Percentiles rank a stretch among this genome's conserved stretches.
phyloP scores from a whole-genome alignment of 257 asterid genomes.

The Cynanchum wilfordii region DNA sequence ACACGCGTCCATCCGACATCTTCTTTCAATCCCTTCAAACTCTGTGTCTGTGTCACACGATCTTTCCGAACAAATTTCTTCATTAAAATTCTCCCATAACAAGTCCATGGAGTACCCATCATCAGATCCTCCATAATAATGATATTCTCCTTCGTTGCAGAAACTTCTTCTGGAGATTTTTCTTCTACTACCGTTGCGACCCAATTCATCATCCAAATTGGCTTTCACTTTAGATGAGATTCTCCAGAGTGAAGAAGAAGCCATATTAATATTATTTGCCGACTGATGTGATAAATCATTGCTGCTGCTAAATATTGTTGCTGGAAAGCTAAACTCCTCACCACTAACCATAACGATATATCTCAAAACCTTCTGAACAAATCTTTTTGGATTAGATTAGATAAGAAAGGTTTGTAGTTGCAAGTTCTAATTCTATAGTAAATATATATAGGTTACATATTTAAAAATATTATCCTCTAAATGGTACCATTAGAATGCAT shows the following conservation, averaged over 20 bases:
- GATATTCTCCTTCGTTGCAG: conserved; percentile 14
- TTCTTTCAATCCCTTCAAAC: neutral
- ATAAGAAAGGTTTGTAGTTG: no score
- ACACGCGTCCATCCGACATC: no score
- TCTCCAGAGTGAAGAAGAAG: conserved; percentile 37
- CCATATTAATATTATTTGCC: conserved; percentile 11
- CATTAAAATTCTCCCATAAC: conserved; percentile 57
- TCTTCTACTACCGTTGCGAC: conserved; percentile 15
- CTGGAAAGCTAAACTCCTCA: neutral
- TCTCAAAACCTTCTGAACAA: no score
- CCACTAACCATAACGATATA: no score
- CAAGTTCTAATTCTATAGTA: no score
- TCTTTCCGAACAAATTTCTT: neutral
- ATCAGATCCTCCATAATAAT: neutral
- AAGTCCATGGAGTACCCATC: conserved; percentile 53
- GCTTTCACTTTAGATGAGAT: conserved; percentile 18
- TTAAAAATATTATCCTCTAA: neutral
- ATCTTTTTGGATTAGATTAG: no score
- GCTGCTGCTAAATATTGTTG: no score
- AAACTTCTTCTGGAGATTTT: conserved; percentile 20
- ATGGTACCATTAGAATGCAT: neutral
- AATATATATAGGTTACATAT: no score
- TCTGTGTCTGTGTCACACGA: neutral
- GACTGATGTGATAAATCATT: neutral
- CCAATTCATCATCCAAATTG: conserved; percentile 6